Evolutionary conservation across 2,329 filamentous ascomycete species (phyloP).

Genomic region (Aspergillus carbonarius): DNA sequence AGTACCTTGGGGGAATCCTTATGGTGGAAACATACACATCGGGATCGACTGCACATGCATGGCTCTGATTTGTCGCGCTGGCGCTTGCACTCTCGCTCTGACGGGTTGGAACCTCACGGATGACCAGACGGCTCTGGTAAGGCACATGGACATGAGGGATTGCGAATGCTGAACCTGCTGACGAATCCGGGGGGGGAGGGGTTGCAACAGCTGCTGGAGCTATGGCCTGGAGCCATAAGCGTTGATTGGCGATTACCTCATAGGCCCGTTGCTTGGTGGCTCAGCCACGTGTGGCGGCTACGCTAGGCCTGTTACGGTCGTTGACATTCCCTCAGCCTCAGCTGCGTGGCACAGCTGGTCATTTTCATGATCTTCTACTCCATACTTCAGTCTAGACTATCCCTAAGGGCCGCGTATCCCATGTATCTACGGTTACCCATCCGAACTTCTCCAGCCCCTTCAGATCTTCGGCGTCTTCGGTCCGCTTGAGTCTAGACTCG

Average conservation of each 20-base stretch:
- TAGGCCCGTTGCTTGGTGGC: constrained; percentile 4
- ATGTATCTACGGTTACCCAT: constrained; percentile 30
- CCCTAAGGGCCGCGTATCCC: constrained; percentile 37
- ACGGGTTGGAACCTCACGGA: constrained; percentile 13
- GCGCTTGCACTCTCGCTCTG: background rate
- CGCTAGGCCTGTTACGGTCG: background rate
- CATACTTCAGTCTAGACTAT: constrained; percentile 20
- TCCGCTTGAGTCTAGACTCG: background rate
- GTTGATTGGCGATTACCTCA: constrained; percentile 15
- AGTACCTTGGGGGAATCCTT: background rate
- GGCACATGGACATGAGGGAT: constrained; percentile 28
- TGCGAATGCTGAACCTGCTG: background rate
- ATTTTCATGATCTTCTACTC: background rate
- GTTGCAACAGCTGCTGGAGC: constrained; percentile 1
- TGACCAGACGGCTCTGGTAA: constrained; percentile 26
- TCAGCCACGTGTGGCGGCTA: constrained; percentile 9
- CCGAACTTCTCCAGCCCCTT: constrained; percentile 27
- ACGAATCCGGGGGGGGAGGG: constrained; percentile 14
- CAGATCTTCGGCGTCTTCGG: constrained; percentile 14
- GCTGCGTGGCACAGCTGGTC: background rate
- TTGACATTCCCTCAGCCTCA: background rate
- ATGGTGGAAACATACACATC: constrained; percentile 48
- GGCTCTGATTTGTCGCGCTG: constrained; percentile 24
- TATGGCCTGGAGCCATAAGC: background rate
- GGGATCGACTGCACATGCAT: constrained; percentile 57